phyloP scores from a whole-genome alignment of 805 yeast genomes.

The Debaryomyces maramus region DNA sequence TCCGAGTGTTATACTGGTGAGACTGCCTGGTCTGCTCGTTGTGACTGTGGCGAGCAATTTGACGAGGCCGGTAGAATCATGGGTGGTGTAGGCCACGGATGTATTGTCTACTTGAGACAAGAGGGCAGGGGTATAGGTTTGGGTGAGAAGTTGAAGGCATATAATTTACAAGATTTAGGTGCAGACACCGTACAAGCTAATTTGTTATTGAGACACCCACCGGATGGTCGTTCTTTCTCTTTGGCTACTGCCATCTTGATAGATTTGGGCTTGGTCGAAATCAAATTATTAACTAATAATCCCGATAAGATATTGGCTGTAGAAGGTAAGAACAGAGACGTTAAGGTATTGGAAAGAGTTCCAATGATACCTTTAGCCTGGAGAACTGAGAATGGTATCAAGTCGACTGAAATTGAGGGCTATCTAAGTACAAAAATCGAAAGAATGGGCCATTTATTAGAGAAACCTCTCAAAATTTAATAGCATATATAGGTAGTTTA shows the following conservation, averaged over 20 bases:
- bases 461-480: slow-evolving; percentile 37
- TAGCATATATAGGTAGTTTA: neutral
- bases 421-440: slow-evolving; percentile 92
- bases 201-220: slow-evolving; percentile 89
- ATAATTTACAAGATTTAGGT: slow-evolving; percentile 94
- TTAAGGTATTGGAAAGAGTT: slow-evolving; percentile 81
- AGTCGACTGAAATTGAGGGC: slow-evolving; percentile 85
- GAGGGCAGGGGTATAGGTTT: slow-evolving; percentile 98
- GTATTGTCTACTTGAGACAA: slow-evolving; percentile 92
- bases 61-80: slow-evolving; percentile 95
- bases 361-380: slow-evolving; percentile 98
- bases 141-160: slow-evolving; percentile 97
- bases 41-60: slow-evolving; percentile 99
- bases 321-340: slow-evolving; percentile 75
- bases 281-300: slow-evolving; percentile 85
- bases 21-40: slow-evolving; percentile 98
- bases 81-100: slow-evolving; percentile 87
- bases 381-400: slow-evolving; percentile 62
- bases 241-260: slow-evolving; percentile 89
- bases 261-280: slow-evolving; percentile 73
- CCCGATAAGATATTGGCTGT: slow-evolving; percentile 96
- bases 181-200: slow-evolving; percentile 99
- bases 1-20: slow-evolving; percentile 99
- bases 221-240: slow-evolving; percentile 93
- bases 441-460: slow-evolving; percentile 93